Base-by-base conservation (phyloP, 2,329 filamentous ascomycete species). In the Aspergillus caelatus region DNA sequence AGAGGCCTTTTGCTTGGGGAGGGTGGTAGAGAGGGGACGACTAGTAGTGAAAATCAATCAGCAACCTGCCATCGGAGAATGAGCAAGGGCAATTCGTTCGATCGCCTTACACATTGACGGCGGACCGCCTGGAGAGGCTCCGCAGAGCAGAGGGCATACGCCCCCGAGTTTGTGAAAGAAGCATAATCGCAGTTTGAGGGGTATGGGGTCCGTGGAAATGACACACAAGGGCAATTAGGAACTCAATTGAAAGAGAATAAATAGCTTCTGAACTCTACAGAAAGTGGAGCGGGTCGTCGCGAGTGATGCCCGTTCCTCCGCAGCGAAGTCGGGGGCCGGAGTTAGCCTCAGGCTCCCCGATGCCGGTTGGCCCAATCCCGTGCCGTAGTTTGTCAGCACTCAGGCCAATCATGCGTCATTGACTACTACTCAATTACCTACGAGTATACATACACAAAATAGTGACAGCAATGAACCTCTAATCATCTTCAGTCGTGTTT, bases 11-110 rank as follows among this genome's bases (percentile, higher is more conserved):
- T 71, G 81, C 66, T 81, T 79, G 70, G 82, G 75, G 34, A 83
- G 71, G 21, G 86, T 85, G 32, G 77, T 78, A 0, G 77, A 77
- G 54, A 79, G 70, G 32, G 75, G 64, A 34, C 77, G 77, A 60
- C 77, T 79, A 55, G 11, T 3, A 23, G 21, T 26, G n/a, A 36
- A 21, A 36, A 36, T 2, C 5, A 34, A 43, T 62, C 14, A 62
- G 54, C 28, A 43, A 32, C n/a, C 30, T 14, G 41, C 43, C 10
- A 39, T 23, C n/a, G 11, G 16, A n/a, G 26, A 26, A 46, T 39
- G 36, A 36, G 30, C 19, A 19, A 19, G 55, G 26, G 39, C 10
- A 30, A 39, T 32, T 52, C 14, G 6, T 32, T 52, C 26, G 4
- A 52, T 34, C 48, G 48, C 39, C 61, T 58, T 58, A 62, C 61